A percentile compares a stretch with the other conserved stretches of the same genome.
These are phyloP conservation scores for Rhizoclosmatium globosum DNA, from an alignment of 192 early-diverging fungal genomes.

Conservation along the genomic window DNA sequence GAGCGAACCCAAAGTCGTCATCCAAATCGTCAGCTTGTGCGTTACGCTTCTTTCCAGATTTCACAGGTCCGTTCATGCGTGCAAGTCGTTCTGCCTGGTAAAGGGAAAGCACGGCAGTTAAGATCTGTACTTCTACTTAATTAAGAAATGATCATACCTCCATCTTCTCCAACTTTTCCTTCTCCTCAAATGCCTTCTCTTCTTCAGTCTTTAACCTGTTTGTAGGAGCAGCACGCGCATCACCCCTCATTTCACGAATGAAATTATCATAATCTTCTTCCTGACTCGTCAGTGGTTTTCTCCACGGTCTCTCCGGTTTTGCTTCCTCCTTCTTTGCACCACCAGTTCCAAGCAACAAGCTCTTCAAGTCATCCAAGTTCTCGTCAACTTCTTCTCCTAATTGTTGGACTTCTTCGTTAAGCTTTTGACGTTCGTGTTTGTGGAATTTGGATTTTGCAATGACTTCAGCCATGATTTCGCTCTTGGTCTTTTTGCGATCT, in stretches of 20 bases:
- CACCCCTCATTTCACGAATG: slow-evolving; percentile 83
- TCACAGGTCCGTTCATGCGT: slow-evolving; percentile 81
- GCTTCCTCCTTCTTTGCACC: slow-evolving; percentile 30
- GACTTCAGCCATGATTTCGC: slow-evolving; percentile 96
- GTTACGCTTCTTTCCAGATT: slow-evolving; percentile 48
- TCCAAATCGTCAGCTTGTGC: slow-evolving; percentile 65
- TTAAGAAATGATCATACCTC: slow-evolving; percentile 61
- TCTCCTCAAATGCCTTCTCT: slow-evolving; percentile 87
- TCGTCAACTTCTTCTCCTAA: slow-evolving; percentile 86
- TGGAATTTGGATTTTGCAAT: slow-evolving; percentile 97
- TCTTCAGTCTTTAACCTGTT: slow-evolving; percentile 95
- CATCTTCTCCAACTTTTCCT: slow-evolving; percentile 83
- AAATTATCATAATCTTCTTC: slow-evolving; percentile 84
- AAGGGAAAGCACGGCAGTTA: background rate
- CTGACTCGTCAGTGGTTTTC: slow-evolving; percentile 39
- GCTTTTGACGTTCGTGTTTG: slow-evolving; percentile 90
- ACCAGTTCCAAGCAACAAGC: slow-evolving; percentile 64
- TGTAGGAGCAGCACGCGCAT: slow-evolving; percentile 85
- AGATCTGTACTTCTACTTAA: background rate
- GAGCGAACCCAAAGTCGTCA: slow-evolving; percentile 36
- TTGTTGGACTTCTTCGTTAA: slow-evolving; percentile 86
- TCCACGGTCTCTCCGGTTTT: slow-evolving; percentile 35
- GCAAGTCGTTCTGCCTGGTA: slow-evolving; percentile 59
- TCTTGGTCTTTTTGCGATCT: slow-evolving; percentile 81
- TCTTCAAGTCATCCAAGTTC: slow-evolving; percentile 84